Conservation (phyloP, 441 rosid species). For the Erysimum pusillum region DNA sequence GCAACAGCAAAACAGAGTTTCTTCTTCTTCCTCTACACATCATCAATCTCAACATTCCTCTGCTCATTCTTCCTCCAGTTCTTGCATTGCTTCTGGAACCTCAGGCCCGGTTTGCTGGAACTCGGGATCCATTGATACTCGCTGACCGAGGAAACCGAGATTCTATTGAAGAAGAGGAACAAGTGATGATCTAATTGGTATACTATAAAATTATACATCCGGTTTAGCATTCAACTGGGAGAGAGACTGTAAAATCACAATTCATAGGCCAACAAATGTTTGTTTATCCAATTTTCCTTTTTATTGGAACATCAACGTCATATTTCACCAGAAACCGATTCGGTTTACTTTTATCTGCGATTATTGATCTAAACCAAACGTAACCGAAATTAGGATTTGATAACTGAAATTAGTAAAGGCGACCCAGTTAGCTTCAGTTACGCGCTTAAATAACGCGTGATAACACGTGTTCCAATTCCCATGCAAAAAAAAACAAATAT, state of each 20-base stretch:
- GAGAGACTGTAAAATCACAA: conserved; percentile 41
- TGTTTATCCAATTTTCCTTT: conserved; percentile 32
- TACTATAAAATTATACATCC: conserved; percentile 38
- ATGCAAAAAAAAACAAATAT: conserved; percentile 17
- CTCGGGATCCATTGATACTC: conserved; percentile 42
- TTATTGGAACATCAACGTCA: not conserved
- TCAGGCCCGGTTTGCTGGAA: conserved; percentile 49
- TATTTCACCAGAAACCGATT: conserved; percentile 5
- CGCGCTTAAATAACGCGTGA: conserved; percentile 26
- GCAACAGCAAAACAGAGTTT: conserved; percentile 42
- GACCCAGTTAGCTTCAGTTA: not conserved
- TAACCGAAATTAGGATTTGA: not conserved
- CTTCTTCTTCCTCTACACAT: conserved; percentile 44
- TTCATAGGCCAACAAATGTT: conserved; percentile 38
- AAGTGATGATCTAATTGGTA: conserved; percentile 42
- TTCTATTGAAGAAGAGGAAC: conserved; percentile 3
- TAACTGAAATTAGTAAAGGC: not conserved
- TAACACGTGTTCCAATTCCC: conserved; percentile 28
- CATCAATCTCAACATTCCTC: conserved; percentile 43
- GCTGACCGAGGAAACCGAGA: conserved; percentile 31
- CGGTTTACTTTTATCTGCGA: conserved; percentile 24
- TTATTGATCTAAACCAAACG: not conserved
- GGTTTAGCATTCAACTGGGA: conserved; percentile 39
- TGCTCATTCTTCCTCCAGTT: conserved; percentile 52
- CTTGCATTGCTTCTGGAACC: conserved; percentile 52